Percentiles rank a stretch among this genome's conserved stretches.
phyloP scores from a whole-genome alignment of 2,329 filamentous ascomycete species.

The Conoideocrella luteorostrata region DNA sequence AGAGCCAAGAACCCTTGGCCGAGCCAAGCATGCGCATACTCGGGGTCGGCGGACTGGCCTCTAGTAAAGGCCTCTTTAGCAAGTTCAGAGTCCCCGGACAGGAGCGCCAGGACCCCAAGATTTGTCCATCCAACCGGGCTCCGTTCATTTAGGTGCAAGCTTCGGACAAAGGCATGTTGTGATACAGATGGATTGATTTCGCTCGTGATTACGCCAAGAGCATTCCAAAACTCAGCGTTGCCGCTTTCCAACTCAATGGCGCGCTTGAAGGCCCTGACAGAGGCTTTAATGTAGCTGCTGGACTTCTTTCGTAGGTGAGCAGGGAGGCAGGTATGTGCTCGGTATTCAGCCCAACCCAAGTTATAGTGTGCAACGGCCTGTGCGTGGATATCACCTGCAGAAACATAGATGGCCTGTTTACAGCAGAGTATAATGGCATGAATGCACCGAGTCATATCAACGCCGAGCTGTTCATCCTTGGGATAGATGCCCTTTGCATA shows the following conservation, averaged over 20 bases:
- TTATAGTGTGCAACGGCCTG: constrained; percentile 98
- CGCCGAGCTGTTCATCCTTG: constrained; percentile 40
- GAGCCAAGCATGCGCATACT: constrained; percentile 89
- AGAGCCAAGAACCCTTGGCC: constrained; percentile 85
- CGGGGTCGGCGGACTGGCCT: constrained; percentile 89
- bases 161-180: constrained; percentile 89
- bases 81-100: constrained; percentile 78
- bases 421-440: constrained; percentile 75
- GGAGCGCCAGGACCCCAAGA: constrained; percentile 74
- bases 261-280: constrained; percentile 87
- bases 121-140: constrained; percentile 87
- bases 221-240: constrained; percentile 96
- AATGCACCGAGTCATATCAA: constrained; percentile 53
- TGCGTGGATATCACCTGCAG: constrained; percentile 69
- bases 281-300: constrained; percentile 67
- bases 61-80: constrained; percentile 86
- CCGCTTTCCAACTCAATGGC: constrained; percentile 93
- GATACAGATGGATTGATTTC: constrained; percentile 79
- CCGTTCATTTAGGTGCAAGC: constrained; percentile 85
- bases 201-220: constrained; percentile 84
- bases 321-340: constrained; percentile 64
- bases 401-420: constrained; percentile 75
- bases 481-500: constrained; percentile 38
- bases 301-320: constrained; percentile 47
- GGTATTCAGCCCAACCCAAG: constrained; percentile 86